Base-by-base conservation (phyloP, 108 stramenopile species). In the Schizochytrium sp. region DNA sequence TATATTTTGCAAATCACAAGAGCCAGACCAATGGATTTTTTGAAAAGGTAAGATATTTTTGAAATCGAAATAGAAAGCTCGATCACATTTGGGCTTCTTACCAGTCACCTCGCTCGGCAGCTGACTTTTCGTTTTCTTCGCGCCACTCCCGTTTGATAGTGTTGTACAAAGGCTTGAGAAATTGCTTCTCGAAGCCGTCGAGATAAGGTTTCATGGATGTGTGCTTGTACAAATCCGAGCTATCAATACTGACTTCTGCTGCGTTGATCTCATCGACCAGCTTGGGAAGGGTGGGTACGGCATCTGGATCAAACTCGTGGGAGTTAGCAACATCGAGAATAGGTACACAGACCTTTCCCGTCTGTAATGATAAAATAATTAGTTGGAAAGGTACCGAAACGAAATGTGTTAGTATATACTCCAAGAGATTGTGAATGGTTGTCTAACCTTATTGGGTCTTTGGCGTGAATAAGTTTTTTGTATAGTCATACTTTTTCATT, bases 301-400 rank as follows among this genome's bases (percentile, higher is more conserved):
- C 55, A 89, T 96, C 96, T 0, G 97, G 97, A 93, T 91, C 94
- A 92, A 99, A 99, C 15, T 89, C 61, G 61, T 94, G 87, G 57
- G 89, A 90, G 55, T 94, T 72, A 8, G 61, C 72, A 10, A 92
- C 64, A 53, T 93, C 89, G 12, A 83, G 28, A 87, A 99, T 96
- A 7, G 99, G 99, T 15, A 99, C 97, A 93, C 99, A 99, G 7
- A 99, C 99, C 42, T 98, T 93, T 42, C 98, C 94, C 17, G 93
- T 93, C 91, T 83, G 28, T 10, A n/a, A 60, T n/a, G n/a, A 17
- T 17, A 60, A n/a, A 19, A 19, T 60, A n/a, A 60, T 28, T 28
- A 28, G 28, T 28, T 28, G 28, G 28, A 28, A 28, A 28, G 28
- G 0, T 28, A 28, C 28, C 28, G 28, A 28, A 28, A 28, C 28